These are phyloP conservation scores for Brassica napus DNA, from an alignment of 345 rosid species.

Conservation along the genomic window DNA sequence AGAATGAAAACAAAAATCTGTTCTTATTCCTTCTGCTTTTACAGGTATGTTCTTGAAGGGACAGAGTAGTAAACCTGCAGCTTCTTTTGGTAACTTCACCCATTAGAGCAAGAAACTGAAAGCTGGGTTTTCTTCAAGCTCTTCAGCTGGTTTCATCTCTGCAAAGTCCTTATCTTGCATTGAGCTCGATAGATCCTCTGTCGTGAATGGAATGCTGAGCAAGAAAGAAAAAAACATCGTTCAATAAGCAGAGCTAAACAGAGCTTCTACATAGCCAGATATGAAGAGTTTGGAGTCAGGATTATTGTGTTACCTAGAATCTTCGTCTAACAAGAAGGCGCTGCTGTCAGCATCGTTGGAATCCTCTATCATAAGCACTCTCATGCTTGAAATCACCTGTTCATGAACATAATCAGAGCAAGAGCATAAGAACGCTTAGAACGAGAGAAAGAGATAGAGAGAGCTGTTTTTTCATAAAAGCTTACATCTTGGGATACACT, in stretches of 20 bases:
- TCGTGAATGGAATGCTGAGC: slow-evolving; percentile 86
- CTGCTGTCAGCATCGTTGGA: slow-evolving; percentile 75
- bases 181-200: slow-evolving; percentile 75
- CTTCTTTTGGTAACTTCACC: slow-evolving; percentile 26
- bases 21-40: too few relatives aligned
- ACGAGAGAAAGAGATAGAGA: background rate
- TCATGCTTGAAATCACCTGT: slow-evolving; percentile 96
- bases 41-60: slow-evolving; percentile 2
- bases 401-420: slow-evolving; percentile 16
- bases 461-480: background rate
- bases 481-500: slow-evolving; percentile 86
- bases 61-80: slow-evolving; percentile 2
- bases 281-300: background rate
- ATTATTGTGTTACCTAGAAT: slow-evolving; percentile 59
- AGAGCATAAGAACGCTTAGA: background rate
- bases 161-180: slow-evolving; percentile 84
- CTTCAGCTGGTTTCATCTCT: slow-evolving; percentile 82
- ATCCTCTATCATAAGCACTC: slow-evolving; percentile 89
- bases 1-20: background rate
- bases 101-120: slow-evolving; percentile 67
- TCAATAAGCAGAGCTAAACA: slow-evolving; percentile 3
- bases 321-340: slow-evolving; percentile 92
- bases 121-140: slow-evolving; percentile 78
- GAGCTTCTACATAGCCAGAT: slow-evolving; percentile 9
- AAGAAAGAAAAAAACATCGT: background rate